Evolutionary conservation across 176 grass and related monocot genomes (phyloP), one percentile per base, ranked within the genome.

Genomic region (Lolium perenne): DNA sequence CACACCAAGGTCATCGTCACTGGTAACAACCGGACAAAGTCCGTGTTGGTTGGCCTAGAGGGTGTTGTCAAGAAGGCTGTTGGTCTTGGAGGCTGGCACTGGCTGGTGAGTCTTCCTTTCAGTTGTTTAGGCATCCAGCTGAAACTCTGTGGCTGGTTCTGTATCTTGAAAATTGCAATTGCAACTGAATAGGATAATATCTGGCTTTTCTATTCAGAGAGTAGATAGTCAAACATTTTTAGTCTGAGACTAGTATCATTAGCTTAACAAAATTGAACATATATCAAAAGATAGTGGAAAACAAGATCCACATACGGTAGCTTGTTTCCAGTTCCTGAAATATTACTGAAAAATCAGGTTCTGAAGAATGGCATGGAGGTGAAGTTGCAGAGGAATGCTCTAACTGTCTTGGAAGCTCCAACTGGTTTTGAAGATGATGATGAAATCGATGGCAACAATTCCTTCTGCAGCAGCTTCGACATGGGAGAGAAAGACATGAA

Each of bases 11-110:
- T 96, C 74, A 78, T 93, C 43, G 91, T 96, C 78, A 96, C 91
- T 7, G 94, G 94, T 83, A 96, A 96, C 87, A 96, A 96, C 84
- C 87, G 94, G 43, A 96, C 94, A 38, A 96, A 96, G 59, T 96
- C 94, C 21, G 89, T 96, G 62, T 86, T 96, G 81, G 94, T 96
- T 4, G 94, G 94, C 50, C 82, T 96, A 4, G 89, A 96, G 78
- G 94, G 94, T 5, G 94, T 96, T 62, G 91, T 96, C 58, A 96
- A 96, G 89, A 96, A 96, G 85, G 89, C 91, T 86, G 91, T 96
- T 72, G 94, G 94, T 29, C 91, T 96, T 61, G 94, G 94, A 74
- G 94, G 94, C 56, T 96, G 94, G 94, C 94, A 96, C 81, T 96
- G 87, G 94, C 83, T 96, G 94, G 94, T 96, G 78, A 83, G 66